Base-by-base conservation (phyloP, 129 eudicot species). In the Centrapalus pauciflorus region DNA sequence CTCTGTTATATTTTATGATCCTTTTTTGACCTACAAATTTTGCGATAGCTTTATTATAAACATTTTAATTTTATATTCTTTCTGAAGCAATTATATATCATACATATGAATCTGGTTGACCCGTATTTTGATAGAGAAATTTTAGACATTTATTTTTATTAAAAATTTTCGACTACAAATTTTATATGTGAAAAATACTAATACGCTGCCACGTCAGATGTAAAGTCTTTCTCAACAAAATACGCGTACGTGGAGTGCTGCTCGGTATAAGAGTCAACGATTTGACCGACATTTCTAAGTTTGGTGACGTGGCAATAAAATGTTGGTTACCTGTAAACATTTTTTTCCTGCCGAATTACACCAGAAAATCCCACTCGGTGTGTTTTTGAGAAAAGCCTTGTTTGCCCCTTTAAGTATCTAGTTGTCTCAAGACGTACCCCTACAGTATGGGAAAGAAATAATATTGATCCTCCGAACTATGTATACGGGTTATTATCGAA, bases 201-300 rank as follows among this genome's bases (percentile, higher is more conserved):
- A 57, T 19, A 70, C 41, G 45, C n/a, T 46, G 75, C 75, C 66
- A 40, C 48, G 66, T 70, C 65, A 69, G 38, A 43, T 21, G 32
- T 40, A 41, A 20, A n/a, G 32, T 40, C 43, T 56, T 19, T 70
- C 55, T 30, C 57, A 57, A 61, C 34, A n/a, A 48, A 35, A 57
- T 70, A 70, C 66, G 75, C 75, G 46, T 70, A 70, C 48, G 75
- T 70, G 75, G 72, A 41, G 41, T 55, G 17, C 41, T 69, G 40
- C 40, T 55, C 19, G 75, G 75, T 45, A 41, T 17, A 19, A 28
- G 46, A 29, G 75, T 57, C 75, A 70, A 70, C 75, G 11, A 41
- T 70, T 70, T 70, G 75, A 70, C 67, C 49, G 25, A 28, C 26
- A 56, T 28, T 46, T 40, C 32, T 33, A 41, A 12, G 11, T 17